A percentile compares a stretch with the other conserved stretches of the same genome.
Evolutionary conservation across 73 alveolate genomes (phyloP).

Genomic region (Paramecium octaurelia): DNA sequence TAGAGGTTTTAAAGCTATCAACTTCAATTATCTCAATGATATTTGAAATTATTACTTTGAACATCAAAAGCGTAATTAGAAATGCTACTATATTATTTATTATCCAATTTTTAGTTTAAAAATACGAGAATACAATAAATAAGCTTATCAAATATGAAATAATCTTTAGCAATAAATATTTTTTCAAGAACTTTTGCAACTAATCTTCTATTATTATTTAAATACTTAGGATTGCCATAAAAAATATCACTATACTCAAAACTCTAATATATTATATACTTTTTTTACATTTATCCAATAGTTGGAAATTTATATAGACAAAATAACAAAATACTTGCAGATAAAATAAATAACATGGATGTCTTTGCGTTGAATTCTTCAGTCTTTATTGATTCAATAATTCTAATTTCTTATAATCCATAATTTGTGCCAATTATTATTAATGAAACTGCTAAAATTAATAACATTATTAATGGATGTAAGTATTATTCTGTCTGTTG

Average conservation of each 20-base stretch:
- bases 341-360: neutral
- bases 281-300: conserved; percentile 17
- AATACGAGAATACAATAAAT: conserved; percentile 56
- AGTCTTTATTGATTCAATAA: neutral
- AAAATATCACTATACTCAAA: neutral
- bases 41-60: conserved; percentile 39
- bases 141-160: neutral
- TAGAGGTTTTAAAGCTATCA: conserved; percentile 87
- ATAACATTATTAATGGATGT: conserved; percentile 9
- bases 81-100: conserved; percentile 87
- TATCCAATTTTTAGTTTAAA: conserved; percentile 77
- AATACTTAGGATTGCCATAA: neutral
- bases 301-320: neutral
- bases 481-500: neutral
- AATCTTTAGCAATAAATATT: too few species aligned
- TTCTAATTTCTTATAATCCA: neutral
- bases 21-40: conserved; percentile 69
- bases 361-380: conserved; percentile 14
- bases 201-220: neutral
- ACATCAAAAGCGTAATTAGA: conserved; percentile 75
- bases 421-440: neutral
- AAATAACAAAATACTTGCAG: neutral
- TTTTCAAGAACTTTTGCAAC: neutral
- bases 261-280: neutral
- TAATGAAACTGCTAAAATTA: neutral